A percentile compares a stretch with the other conserved stretches of the same genome.
Evolutionary conservation across 352 stramenopile species (phyloP).

Genomic region (Phytophthora syringae): DNA sequence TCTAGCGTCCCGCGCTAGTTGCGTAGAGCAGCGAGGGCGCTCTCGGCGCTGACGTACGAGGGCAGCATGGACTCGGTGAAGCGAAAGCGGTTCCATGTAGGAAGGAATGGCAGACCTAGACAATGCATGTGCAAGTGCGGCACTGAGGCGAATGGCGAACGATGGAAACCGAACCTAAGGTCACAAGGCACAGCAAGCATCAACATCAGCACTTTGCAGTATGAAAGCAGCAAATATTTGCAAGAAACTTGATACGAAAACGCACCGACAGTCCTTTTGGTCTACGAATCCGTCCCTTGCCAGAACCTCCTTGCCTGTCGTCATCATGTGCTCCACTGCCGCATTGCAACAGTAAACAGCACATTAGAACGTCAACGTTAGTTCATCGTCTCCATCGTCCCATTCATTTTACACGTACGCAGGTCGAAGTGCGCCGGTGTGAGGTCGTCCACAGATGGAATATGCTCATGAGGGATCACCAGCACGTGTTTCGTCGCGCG

Average conservation of each 20-base stretch:
- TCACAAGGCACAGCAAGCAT: background rate
- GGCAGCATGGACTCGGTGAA: slow-evolving; percentile 62
- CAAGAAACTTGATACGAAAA: background rate
- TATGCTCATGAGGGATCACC: slow-evolving; percentile 70
- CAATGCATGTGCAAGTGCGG: slow-evolving; percentile 81
- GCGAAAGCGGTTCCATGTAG: slow-evolving; percentile 65
- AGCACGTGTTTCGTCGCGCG: slow-evolving; percentile 62
- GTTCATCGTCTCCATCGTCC: background rate
- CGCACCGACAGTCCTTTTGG: slow-evolving; percentile 40
- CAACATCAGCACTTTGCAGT: background rate
- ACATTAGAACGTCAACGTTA: slow-evolving; percentile 6
- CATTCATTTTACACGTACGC: slow-evolving; percentile 32
- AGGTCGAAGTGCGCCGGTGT: slow-evolving; percentile 45
- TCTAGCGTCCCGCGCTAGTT: slow-evolving; percentile 25
- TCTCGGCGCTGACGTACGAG: slow-evolving; percentile 67
- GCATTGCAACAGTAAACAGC: background rate
- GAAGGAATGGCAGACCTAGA: slow-evolving; percentile 66
- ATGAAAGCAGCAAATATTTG: background rate
- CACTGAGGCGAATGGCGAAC: slow-evolving; percentile 71
- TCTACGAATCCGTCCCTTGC: slow-evolving; percentile 48
- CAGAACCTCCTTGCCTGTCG: slow-evolving; percentile 57
- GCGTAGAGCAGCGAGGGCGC: slow-evolving; percentile 39
- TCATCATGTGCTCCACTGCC: slow-evolving; percentile 66
- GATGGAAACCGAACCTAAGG: slow-evolving; percentile 81
- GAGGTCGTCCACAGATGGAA: slow-evolving; percentile 59